These are phyloP conservation scores for Haplosporangium sp. DNA, from an alignment of 371 early-diverging fungal genomes.

Conservation along the genomic window DNA sequence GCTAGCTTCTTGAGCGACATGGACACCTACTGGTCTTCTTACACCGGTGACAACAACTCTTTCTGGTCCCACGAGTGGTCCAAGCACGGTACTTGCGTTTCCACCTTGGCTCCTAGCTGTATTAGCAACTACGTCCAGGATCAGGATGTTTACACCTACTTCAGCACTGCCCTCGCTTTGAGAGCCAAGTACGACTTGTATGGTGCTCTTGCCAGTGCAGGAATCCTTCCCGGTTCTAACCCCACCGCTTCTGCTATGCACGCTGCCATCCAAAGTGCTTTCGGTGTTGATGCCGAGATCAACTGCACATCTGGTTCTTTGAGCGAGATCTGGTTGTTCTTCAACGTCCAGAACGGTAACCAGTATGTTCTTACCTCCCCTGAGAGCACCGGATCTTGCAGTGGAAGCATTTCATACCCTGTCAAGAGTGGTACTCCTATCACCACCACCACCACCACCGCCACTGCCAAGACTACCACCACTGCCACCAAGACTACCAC, in stretches of 20 bases:
- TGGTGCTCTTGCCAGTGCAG: conserved; percentile 62
- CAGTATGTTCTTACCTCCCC: conserved; percentile 36
- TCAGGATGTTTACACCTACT: conserved; percentile 72
- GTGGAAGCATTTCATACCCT: conserved; percentile 58
- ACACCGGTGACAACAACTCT: conserved; percentile 64
- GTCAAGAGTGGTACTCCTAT: conserved; percentile 48
- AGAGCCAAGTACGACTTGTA: conserved; percentile 71
- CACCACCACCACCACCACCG: conserved; percentile 12
- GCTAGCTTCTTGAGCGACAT: conserved; percentile 63
- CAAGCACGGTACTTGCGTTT: conserved; percentile 86
- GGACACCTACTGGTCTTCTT: conserved; percentile 82
- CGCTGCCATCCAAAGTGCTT: conserved; percentile 62
- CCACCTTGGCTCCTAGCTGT: conserved; percentile 74
- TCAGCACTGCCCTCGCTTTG: conserved; percentile 63
- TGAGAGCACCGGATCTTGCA: conserved; percentile 54
- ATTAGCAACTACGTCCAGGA: conserved; percentile 53
- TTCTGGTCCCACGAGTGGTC: conserved; percentile 80
- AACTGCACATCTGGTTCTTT: conserved; percentile 58
- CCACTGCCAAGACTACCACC: conserved; percentile 18
- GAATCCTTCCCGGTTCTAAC: conserved; percentile 74
- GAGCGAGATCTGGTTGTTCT: conserved; percentile 57
- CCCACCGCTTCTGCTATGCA: conserved; percentile 64
- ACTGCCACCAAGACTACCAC: conserved; percentile 5
- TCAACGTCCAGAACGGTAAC: conserved; percentile 30
- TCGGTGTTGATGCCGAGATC: conserved; percentile 61